Base-by-base conservation (phyloP, 148 eudicot genomes). In the Rhododendron vialii region DNA sequence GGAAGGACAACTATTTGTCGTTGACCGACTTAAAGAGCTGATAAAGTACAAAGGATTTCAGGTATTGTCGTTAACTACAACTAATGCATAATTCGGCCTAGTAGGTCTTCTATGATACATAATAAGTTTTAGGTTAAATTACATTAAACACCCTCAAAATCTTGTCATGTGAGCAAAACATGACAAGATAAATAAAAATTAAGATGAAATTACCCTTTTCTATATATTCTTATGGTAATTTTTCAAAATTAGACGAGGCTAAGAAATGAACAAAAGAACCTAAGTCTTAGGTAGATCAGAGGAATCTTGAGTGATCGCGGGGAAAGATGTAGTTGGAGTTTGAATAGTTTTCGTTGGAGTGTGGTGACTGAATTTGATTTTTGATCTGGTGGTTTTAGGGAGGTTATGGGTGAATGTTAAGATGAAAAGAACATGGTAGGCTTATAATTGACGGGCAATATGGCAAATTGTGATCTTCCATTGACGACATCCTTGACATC, bases 1-100 rank as follows among this genome's bases (percentile, higher is more conserved):
- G 6, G 94, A 92, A 63, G 98, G 98, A 33, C 94, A 93, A 75
- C 85, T 95, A 9, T 95, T 43, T 90, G 96, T 96, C 20, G 95
- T 96, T 57, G 98, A 96, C 84, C 89, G 96, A 59, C 91, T 94
- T 53, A 95, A 94, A 84, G 98, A 96, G 89, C 92, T 96, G 57
- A 96, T 96, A 89, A 94, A 96, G 84, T 95, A 91, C 91, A 96
- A 95, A 88, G 98, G 96, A 36, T 94, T 86, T 89, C 98, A 96
- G 96, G 96, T 94, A 86, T 17, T 0, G 36, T 36, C 7, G 20
- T 20, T 22, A 55, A 36, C 45, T 18, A 74, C 22, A 35, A 74
- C 9, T 5, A 33, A 5, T 74, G 10, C 78, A 13, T 69, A 6
- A 10, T 69, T 12, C 75, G 2, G 75, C 35, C 26, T 28, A 8